Conservation (phyloP, 2,329 filamentous ascomycete species). For the Chaetothyriales sp. region DNA sequence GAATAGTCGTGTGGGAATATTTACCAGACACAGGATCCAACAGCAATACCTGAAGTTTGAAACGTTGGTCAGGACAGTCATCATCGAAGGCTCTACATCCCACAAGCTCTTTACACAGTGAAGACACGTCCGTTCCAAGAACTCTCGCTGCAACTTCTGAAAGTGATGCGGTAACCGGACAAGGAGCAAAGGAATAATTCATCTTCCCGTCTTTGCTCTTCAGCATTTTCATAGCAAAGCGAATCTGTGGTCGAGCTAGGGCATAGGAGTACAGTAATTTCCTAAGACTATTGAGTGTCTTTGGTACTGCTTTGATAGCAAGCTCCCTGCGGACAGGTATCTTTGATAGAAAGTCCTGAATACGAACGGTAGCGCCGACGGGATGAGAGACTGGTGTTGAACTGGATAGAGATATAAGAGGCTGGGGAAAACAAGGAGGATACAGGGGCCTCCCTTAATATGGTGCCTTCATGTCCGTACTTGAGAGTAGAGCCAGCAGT, state of each 20-base stretch:
- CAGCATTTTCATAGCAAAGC: conserved; percentile 42
- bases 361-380: conserved; percentile 46
- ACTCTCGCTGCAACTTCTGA: conserved; percentile 44
- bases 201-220: conserved; percentile 47
- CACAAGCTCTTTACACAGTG: conserved; percentile 30
- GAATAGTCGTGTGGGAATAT: neutral
- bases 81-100: conserved; percentile 20
- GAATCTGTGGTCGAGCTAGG: conserved; percentile 42
- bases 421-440: conserved; percentile 11
- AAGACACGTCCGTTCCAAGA: conserved; percentile 39
- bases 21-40: neutral
- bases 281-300: conserved; percentile 38
- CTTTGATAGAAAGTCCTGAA: conserved; percentile 42
- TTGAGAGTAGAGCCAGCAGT: conserved; percentile 38
- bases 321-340: conserved; percentile 48
- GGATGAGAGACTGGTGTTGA: conserved; percentile 39
- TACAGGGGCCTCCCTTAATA: conserved; percentile 28
- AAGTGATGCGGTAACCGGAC: conserved; percentile 31
- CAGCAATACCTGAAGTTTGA: neutral
- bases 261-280: conserved; percentile 45
- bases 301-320: conserved; percentile 37
- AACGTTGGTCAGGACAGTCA: neutral
- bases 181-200: conserved; percentile 49
- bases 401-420: conserved; percentile 16
- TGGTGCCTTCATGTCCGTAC: conserved; percentile 37